Evolutionary conservation across 257 asterid species (phyloP).

Genomic region (Ehretia macrophylla): DNA sequence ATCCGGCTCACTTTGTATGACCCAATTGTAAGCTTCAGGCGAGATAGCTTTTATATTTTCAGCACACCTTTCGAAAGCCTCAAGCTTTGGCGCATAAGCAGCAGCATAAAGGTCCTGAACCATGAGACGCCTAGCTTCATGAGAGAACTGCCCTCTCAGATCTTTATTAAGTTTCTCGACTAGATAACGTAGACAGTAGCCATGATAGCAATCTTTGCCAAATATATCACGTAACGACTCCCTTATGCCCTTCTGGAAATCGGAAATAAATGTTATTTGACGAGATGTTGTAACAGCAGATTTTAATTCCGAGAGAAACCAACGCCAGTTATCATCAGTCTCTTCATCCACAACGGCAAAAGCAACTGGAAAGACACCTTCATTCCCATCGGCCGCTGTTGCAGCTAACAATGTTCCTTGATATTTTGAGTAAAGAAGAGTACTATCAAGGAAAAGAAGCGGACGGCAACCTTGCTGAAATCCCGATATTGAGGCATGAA

Average conservation of each 20-base stretch:
- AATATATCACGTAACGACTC: constrained; percentile 67
- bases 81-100: constrained; percentile 76
- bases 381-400: constrained; percentile 88
- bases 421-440: constrained; percentile 89
- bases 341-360: constrained; percentile 97
- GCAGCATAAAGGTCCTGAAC: constrained; percentile 90
- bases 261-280: constrained; percentile 81
- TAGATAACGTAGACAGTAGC: constrained; percentile 81
- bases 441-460: constrained; percentile 86
- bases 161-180: constrained; percentile 92
- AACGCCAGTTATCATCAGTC: constrained; percentile 86
- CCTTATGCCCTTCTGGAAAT: constrained; percentile 79
- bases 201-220: constrained; percentile 80
- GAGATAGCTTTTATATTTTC: constrained; percentile 95
- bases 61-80: constrained; percentile 53
- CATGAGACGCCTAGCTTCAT: constrained; percentile 97
- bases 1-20: constrained; percentile 68
- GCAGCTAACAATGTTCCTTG: constrained; percentile 92
- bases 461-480: constrained; percentile 87
- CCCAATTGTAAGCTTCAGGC: constrained; percentile 91
- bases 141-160: constrained; percentile 87
- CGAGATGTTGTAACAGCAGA: constrained; percentile 68
- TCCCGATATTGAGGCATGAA: constrained; percentile 86
- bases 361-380: constrained; percentile 84
- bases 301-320: constrained; percentile 86